phyloP scores from a whole-genome alignment of 75 land plant species.

The Pinus taeda region DNA sequence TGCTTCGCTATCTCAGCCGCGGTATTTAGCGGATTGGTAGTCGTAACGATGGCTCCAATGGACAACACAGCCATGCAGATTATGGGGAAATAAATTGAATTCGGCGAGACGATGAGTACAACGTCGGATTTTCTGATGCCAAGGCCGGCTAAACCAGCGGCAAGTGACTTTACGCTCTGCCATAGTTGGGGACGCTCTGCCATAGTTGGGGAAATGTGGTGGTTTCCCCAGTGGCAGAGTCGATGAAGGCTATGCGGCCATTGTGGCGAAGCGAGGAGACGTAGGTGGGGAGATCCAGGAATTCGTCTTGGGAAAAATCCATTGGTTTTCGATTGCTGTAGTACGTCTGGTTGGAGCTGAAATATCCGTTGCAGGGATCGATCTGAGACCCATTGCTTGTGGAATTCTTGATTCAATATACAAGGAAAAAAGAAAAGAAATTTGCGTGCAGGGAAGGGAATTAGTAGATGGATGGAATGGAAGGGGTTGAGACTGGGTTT shows the following conservation, averaged over 20 bases:
- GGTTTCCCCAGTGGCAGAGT: slow-evolving; percentile 63
- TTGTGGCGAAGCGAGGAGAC: slow-evolving; percentile 38
- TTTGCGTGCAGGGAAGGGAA: too few species aligned
- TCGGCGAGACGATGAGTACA: slow-evolving; percentile 85
- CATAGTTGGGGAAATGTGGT: slow-evolving; percentile 66
- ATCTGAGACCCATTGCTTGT: not conserved
- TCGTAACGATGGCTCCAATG: slow-evolving; percentile 86
- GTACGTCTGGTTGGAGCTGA: slow-evolving; percentile 52
- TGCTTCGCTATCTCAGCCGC: slow-evolving; percentile 71
- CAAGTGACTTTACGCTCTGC: slow-evolving; percentile 55
- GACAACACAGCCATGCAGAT: slow-evolving; percentile 74
- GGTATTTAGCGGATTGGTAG: slow-evolving; percentile 93
- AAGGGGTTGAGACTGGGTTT: too few species aligned
- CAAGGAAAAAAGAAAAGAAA: too few species aligned
- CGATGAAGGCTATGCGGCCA: slow-evolving; percentile 68
- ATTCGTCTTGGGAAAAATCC: slow-evolving; percentile 36
- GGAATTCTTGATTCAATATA: not conserved
- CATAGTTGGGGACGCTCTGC: too few species aligned
- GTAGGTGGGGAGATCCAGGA: slow-evolving; percentile 55
- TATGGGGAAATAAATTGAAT: slow-evolving; percentile 79
- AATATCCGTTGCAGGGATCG: slow-evolving; percentile 68
- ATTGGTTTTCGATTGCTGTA: slow-evolving; percentile 76
- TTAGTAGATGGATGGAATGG: too few species aligned
- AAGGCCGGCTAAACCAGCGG: slow-evolving; percentile 24
- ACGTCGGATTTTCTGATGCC: slow-evolving; percentile 75